Percentiles rank a stretch among this genome's conserved stretches.
Conservation (phyloP, 129 eudicot genomes). For the Oenanthe sinensis region DNA sequence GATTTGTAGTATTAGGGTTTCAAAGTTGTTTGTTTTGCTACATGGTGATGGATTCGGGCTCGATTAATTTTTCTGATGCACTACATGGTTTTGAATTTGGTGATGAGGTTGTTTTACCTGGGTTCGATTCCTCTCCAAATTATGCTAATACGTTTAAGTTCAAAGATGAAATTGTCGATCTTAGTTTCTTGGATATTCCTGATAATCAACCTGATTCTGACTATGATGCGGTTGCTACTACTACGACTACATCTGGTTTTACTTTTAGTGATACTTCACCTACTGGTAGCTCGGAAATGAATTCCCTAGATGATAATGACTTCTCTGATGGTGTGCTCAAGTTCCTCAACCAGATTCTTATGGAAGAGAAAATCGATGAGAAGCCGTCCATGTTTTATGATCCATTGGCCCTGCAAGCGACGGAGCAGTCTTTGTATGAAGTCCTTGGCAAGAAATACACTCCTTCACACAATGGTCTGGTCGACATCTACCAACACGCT, state of each 20-base stretch:
- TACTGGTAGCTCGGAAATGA: conserved; percentile 27
- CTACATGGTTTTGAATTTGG: conserved; percentile 26
- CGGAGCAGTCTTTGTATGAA: conserved; percentile 50
- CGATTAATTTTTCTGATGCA: conserved; percentile 24
- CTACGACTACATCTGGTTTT: neutral
- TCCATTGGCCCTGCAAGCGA: conserved; percentile 47
- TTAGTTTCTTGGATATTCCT: conserved; percentile 40
- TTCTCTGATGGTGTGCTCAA: conserved; percentile 43
- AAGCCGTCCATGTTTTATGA: conserved; percentile 60
- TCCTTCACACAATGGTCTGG: neutral
- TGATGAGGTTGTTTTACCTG: conserved; percentile 27
- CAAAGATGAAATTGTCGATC: conserved; percentile 39
- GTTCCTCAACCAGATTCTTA: conserved; percentile 48
- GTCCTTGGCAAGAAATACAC: conserved; percentile 38
- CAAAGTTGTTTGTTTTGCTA: conserved; percentile 7
- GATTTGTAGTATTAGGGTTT: neutral
- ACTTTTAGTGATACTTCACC: conserved; percentile 1
- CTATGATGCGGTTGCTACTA: neutral
- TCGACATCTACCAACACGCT: neutral
- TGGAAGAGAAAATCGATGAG: conserved; percentile 64
- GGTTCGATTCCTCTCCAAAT: conserved; percentile 27
- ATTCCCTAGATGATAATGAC: conserved; percentile 45
- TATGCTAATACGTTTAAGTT: conserved; percentile 29
- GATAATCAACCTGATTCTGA: conserved; percentile 13
- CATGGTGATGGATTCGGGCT: conserved; percentile 53